Evolutionary conservation across 176 grass and related monocot species (phyloP).

Genomic region (Panicum miliaceum): DNA sequence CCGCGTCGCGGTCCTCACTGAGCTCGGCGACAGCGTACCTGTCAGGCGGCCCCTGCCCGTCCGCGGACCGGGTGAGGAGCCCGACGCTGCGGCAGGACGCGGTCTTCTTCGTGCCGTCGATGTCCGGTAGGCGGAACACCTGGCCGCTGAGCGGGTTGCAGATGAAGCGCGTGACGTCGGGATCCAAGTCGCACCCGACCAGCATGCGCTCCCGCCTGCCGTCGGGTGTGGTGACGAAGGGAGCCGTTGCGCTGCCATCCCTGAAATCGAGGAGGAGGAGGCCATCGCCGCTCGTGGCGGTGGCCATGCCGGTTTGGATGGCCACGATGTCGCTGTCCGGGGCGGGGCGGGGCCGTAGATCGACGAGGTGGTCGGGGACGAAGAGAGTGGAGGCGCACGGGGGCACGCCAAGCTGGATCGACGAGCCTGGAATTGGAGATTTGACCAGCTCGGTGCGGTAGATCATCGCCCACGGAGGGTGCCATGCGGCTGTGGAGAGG

Average conservation of each 20-base stretch:
- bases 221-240: background rate
- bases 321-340: background rate
- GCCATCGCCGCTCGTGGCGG: background rate
- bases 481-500: background rate
- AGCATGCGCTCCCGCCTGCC: background rate
- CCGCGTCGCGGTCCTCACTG: background rate
- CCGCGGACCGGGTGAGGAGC: background rate
- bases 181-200: background rate
- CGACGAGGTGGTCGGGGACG: conserved; percentile 1
- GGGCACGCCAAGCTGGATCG: background rate
- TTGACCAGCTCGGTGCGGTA: background rate
- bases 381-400: background rate
- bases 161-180: background rate
- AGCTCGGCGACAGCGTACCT: conserved; percentile 19
- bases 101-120: background rate
- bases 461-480: conserved; percentile 27
- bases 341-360: background rate
- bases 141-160: conserved; percentile 28
- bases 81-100: background rate
- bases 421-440: background rate
- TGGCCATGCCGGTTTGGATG: background rate
- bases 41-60: background rate
- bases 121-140: conserved; percentile 9
- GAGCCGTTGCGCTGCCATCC: background rate
- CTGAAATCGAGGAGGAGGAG: background rate